Evolutionary conservation across 768 basidiomycete genomes (phyloP).

Genomic region (Lentinula boryana): DNA sequence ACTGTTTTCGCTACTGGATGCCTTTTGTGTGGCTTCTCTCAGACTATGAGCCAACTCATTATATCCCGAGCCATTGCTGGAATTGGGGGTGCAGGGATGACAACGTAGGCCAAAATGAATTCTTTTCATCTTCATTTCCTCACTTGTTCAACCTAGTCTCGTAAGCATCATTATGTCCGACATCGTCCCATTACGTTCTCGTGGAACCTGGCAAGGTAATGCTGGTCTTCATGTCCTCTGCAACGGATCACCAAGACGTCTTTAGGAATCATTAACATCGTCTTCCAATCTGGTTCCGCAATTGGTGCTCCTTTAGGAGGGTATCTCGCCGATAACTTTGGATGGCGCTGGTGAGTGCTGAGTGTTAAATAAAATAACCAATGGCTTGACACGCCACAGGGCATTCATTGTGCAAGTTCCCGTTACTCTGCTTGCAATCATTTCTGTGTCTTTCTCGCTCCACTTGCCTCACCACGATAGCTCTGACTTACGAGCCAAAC

Average conservation of each 20-base stretch:
- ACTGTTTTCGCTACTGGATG: slow-evolving; percentile 47
- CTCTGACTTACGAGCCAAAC: slow-evolving; percentile 19
- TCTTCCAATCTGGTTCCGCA: slow-evolving; percentile 7
- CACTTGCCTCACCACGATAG: slow-evolving; percentile 19
- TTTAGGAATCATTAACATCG: not conserved
- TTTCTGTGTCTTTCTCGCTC: slow-evolving; percentile 24
- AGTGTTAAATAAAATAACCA: too few relatives aligned
- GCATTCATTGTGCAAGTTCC: slow-evolving; percentile 32
- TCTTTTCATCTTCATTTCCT: not conserved
- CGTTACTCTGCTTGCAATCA: slow-evolving; percentile 24
- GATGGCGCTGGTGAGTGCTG: slow-evolving; percentile 30
- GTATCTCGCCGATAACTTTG: slow-evolving; percentile 29
- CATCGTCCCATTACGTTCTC: slow-evolving; percentile 26
- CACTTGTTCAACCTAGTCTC: not conserved
- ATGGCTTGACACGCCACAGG: slow-evolving; percentile 9
- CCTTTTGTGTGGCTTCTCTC: slow-evolving; percentile 46
- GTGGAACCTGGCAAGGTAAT: slow-evolving; percentile 34
- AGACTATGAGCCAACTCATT: slow-evolving; percentile 50
- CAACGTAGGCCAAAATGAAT: slow-evolving; percentile 37
- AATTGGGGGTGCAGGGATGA: slow-evolving; percentile 58
- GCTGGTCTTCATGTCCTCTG: not conserved
- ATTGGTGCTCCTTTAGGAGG: slow-evolving; percentile 34
- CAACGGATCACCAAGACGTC: not conserved
- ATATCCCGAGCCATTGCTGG: slow-evolving; percentile 49
- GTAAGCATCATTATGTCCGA: slow-evolving; percentile 9